Conservation (phyloP, 208 protist species). For the Tritrichomonas musculus region DNA sequence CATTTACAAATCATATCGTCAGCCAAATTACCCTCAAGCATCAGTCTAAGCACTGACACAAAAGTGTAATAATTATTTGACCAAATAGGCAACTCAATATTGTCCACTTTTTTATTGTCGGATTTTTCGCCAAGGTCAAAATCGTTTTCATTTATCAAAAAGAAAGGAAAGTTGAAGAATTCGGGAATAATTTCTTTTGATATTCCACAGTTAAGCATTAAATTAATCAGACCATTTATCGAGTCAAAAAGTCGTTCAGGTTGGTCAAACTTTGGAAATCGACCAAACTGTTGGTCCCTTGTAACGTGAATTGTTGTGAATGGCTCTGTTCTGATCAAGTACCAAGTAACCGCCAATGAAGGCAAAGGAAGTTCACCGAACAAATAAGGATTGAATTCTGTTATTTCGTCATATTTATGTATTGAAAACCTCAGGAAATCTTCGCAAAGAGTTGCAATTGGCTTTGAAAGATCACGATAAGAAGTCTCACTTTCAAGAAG, state of each 20-base stretch:
- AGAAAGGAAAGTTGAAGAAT: neutral
- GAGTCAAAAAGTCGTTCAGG: neutral
- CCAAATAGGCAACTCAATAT: constrained; percentile 52
- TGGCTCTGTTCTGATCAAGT: constrained; percentile 43
- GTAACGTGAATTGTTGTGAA: constrained; percentile 37
- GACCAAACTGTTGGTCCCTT: constrained; percentile 34
- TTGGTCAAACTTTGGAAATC: constrained; percentile 14
- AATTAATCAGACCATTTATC: neutral
- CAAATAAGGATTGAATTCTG: too few relatives aligned
- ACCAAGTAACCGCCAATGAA: constrained; percentile 37
- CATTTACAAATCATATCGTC: constrained; percentile 76
- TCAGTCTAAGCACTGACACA: constrained; percentile 40
- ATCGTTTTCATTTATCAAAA: neutral
- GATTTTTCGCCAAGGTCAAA: neutral
- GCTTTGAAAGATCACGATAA: neutral
- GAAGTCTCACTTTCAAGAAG: neutral
- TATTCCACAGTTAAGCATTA: too few relatives aligned
- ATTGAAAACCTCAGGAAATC: neutral
- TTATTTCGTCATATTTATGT: neutral
- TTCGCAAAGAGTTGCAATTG: neutral
- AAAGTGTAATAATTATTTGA: constrained; percentile 40
- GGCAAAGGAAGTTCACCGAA: constrained; percentile 31
- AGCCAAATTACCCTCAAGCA: constrained; percentile 59
- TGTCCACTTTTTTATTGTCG: neutral
- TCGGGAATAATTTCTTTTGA: constrained; percentile 25